Conservation (phyloP, 2,329 filamentous ascomycete species). For the Colletotrichum sp. region DNA sequence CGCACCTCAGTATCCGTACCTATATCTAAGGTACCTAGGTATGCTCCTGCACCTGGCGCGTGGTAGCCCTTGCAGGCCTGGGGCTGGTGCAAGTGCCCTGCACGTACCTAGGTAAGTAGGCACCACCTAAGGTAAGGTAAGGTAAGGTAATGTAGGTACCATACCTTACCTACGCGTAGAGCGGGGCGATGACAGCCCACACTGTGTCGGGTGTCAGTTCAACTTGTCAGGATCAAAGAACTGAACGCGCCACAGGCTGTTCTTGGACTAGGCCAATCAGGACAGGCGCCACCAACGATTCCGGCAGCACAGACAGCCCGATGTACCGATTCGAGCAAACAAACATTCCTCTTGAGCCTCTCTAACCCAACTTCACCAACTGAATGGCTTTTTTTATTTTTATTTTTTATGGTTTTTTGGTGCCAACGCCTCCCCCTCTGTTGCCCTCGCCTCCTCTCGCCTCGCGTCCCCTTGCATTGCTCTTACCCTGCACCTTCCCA, state of each 20-base stretch:
- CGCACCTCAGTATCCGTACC: not conserved
- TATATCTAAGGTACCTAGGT: not conserved
- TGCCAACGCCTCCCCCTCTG: not conserved
- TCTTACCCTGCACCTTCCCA: not conserved
- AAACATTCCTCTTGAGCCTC: not conserved
- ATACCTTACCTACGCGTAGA: not conserved
- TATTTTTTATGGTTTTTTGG: too few relatives aligned
- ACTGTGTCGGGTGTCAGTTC: not conserved
- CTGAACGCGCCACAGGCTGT: slow-evolving; percentile 8
- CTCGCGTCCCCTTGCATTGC: not conserved
- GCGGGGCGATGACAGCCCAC: not conserved
- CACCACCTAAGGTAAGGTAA: not conserved
- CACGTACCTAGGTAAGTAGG: too few relatives aligned
- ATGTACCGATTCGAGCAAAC: slow-evolving; percentile 3
- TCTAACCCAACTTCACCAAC: not conserved
- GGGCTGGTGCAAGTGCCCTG: not conserved
- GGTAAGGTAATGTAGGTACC: not conserved
- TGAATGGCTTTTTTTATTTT: not conserved
- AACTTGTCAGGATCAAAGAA: not conserved
- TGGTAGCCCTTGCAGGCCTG: not conserved
- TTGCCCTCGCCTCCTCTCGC: not conserved
- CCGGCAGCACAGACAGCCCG: slow-evolving; percentile 9
- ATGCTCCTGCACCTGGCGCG: not conserved
- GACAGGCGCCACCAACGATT: slow-evolving; percentile 15
- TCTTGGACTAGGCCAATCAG: slow-evolving; percentile 16